phyloP scores from a whole-genome alignment of 139 green algal genomes.

The Edaphochlamys debaryana region DNA sequence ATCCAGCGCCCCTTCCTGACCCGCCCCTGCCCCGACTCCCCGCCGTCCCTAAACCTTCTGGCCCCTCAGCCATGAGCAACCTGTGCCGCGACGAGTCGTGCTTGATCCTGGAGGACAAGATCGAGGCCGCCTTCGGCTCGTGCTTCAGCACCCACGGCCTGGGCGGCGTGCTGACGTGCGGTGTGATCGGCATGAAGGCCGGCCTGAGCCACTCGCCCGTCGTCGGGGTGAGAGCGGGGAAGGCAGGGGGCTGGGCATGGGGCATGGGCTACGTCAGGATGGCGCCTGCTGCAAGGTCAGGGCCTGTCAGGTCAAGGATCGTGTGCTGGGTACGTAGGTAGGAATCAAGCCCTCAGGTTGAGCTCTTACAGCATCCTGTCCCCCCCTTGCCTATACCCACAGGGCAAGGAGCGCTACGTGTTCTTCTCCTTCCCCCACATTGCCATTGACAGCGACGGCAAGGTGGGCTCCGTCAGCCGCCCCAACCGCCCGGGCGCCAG shows the following conservation, averaged over 20 bases:
- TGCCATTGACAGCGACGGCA: conserved; percentile 67
- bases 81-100: conserved; percentile 92
- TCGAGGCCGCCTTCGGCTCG: conserved; percentile 82
- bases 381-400: no score
- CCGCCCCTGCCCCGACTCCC: no score
- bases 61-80: conserved; percentile 77
- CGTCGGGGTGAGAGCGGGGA: conserved; percentile 27
- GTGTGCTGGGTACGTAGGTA: no score
- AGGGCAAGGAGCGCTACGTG: conserved; percentile 81
- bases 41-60: no score
- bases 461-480: conserved; percentile 71
- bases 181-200: conserved; percentile 78
- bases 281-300: no score
- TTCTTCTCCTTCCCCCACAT: conserved; percentile 92
- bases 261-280: no score
- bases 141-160: conserved; percentile 87
- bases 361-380: no score
- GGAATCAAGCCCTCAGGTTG: no score
- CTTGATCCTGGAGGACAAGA: conserved; percentile 77
- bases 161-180: conserved; percentile 86
- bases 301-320: no score
- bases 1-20: no score
- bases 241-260: no score
- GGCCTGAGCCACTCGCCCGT: conserved; percentile 69
- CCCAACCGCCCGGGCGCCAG: conserved; percentile 58